Evolutionary conservation across 2,329 filamentous ascomycete species (phyloP), one percentile per base, ranked within the genome.

Genomic region (Raffaelea arxii): DNA sequence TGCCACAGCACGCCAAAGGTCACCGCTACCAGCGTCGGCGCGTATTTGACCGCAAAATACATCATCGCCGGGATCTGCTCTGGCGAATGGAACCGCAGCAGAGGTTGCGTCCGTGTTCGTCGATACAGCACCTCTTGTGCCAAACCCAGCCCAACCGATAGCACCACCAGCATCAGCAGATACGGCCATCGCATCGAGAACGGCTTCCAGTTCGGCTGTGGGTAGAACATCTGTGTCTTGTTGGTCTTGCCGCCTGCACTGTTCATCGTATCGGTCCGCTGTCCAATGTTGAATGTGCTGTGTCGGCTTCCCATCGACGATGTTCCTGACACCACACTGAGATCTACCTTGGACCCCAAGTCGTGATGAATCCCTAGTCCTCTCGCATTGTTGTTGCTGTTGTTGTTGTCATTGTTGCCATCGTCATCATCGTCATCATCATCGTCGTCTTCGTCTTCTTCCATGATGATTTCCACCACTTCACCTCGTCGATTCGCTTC

Each of bases 181-280:
- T 81, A 84, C 0, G 76, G 76, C 69, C 74, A 76, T 25, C 75
- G 68, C 77, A 84, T 83, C 0, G 74, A 72, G 50, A 80, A 74
- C 0, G 80, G 80, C 56, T 78, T 81, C 80, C 80, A 84, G 58
- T 84, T 75, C 3, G 78, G 75, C 48, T 77, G 74, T 1, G 78
- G 78, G 51, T 78, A 81, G 53, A 79, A 80, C 1, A 78, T 61
- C 46, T 77, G 65, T 0, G 67, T 67, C 44, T 64, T 65, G 16
- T 62, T 58, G 32, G 60, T 62, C n/a, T 54, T 53, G 4, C 35
- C 64, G 59, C 22, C 25, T n/a, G 32, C 32, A n/a, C n/a, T n/a
- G n/a, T n/a, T n/a, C n/a, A n/a, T n/a, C n/a, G n/a, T n/a, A n/a
- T n/a, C n/a, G n/a, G n/a, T n/a, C n/a, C n/a, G n/a, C n/a, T n/a